Conservation (phyloP, 2,329 filamentous ascomycete genomes). For the Grosmannia huntii region DNA sequence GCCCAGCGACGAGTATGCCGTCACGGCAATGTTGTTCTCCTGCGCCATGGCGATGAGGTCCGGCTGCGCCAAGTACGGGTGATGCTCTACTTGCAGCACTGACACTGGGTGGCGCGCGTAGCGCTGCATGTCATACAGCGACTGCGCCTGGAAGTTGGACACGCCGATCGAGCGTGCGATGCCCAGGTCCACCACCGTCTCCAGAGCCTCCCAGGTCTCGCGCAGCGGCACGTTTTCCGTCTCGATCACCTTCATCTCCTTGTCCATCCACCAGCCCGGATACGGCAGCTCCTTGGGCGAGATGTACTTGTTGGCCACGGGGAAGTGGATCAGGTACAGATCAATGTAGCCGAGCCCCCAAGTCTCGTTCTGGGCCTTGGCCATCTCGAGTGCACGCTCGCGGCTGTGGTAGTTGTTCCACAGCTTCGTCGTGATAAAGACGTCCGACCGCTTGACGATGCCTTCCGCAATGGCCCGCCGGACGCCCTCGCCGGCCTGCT, state of each 20-base stretch:
- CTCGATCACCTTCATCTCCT: conserved; percentile 32
- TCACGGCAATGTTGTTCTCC: conserved; percentile 58
- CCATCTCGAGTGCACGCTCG: conserved; percentile 63
- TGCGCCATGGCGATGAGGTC: conserved; percentile 58
- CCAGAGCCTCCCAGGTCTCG: conserved; percentile 75
- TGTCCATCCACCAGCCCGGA: conserved; percentile 64
- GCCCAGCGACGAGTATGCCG: conserved; percentile 75
- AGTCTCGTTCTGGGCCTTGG: conserved; percentile 63
- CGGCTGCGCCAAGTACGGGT: conserved; percentile 72
- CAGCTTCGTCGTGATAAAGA: conserved; percentile 87
- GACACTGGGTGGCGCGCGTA: conserved; percentile 61
- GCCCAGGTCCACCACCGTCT: conserved; percentile 54
- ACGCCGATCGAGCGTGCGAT: conserved; percentile 65
- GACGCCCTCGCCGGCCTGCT: conserved; percentile 63
- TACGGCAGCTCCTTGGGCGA: conserved; percentile 53
- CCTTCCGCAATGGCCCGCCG: conserved; percentile 70
- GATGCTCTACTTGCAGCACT: conserved; percentile 78
- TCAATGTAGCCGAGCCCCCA: conserved; percentile 86
- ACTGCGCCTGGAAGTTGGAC: conserved; percentile 68
- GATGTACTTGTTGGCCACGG: conserved; percentile 73
- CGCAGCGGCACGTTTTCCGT: conserved; percentile 35
- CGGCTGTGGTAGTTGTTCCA: conserved; percentile 86
- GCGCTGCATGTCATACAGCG: conserved; percentile 67
- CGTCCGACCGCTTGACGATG: conserved; percentile 68
- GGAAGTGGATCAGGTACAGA: conserved; percentile 83